Evolutionary conservation across 2,329 filamentous ascomycete genomes (phyloP).

Genomic region (Aspergillus sp.): DNA sequence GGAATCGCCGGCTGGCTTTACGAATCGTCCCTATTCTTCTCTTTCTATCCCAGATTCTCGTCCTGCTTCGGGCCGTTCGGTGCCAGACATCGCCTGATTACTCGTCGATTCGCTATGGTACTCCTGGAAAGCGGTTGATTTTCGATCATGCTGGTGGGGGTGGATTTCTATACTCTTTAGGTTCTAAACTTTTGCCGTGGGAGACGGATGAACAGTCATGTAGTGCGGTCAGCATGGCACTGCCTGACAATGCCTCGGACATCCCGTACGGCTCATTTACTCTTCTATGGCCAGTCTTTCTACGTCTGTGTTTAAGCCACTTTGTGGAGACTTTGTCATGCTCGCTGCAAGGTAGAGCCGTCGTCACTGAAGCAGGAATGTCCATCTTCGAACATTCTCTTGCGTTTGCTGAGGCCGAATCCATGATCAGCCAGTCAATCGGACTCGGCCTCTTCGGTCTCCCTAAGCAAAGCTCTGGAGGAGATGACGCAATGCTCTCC

Average conservation of each 20-base stretch:
- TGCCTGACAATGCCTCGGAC: constrained; percentile 45
- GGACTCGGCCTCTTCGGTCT: constrained; percentile 62
- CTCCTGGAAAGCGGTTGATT: constrained; percentile 58
- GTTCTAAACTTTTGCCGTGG: constrained; percentile 67
- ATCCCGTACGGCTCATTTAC: constrained; percentile 73
- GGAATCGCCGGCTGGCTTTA: constrained; percentile 65
- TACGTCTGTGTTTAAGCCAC: constrained; percentile 63
- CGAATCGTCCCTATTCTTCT: constrained; percentile 68
- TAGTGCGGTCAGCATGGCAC: constrained; percentile 67
- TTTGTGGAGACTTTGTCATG: constrained; percentile 86
- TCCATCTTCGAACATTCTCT: constrained; percentile 94
- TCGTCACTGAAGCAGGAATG: constrained; percentile 87
- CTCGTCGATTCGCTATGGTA: constrained; percentile 64
- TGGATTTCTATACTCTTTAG: constrained; percentile 66
- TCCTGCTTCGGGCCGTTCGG: constrained; percentile 76
- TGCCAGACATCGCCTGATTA: constrained; percentile 83
- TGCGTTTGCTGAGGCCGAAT: constrained; percentile 92
- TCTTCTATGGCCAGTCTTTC: constrained; percentile 51
- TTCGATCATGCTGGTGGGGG: constrained; percentile 68
- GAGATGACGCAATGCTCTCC: constrained; percentile 41
- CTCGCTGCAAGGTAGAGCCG: constrained; percentile 75
- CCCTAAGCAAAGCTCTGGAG: constrained; percentile 35
- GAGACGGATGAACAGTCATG: constrained; percentile 73
- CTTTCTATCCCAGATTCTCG: constrained; percentile 63
- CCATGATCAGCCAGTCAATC: constrained; percentile 75